These are phyloP conservation scores for Sporothrix protearum DNA, from an alignment of 2,329 filamentous ascomycete species.

Conservation along the genomic window DNA sequence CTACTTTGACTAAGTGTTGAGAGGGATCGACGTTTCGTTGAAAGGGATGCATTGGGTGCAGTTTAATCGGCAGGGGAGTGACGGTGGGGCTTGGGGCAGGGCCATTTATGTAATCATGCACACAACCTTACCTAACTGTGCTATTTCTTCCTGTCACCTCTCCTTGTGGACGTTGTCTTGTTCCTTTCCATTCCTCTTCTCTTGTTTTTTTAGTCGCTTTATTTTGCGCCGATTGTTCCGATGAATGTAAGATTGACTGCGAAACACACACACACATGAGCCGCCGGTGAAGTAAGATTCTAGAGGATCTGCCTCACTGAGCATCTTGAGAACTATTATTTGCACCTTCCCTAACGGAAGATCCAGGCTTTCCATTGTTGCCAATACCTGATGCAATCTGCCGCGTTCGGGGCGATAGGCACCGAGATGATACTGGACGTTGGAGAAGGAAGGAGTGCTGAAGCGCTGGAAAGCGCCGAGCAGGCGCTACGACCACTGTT, in stretches of 20 bases:
- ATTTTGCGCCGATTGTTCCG: not conserved
- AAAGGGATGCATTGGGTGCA: not conserved
- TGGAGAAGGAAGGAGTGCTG: not conserved
- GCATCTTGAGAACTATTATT: not conserved
- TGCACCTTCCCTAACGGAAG: not conserved
- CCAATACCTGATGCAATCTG: not conserved
- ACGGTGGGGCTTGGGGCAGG: not conserved
- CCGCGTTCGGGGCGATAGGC: slow-evolving; percentile 13
- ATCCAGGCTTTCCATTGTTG: not conserved
- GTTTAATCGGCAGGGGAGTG: not conserved
- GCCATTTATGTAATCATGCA: slow-evolving; percentile 2
- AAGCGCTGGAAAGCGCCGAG: not conserved
- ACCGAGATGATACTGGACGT: not conserved
- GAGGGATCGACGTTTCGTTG: not conserved
- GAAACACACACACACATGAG: not conserved
- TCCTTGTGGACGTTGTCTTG: not conserved
- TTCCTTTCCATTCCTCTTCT: not conserved
- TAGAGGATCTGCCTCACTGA: not conserved
- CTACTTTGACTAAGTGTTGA: slow-evolving; percentile 61
- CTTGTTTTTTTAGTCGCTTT: not conserved
- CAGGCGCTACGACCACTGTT: not conserved
- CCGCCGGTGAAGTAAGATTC: not conserved
- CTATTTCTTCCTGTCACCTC: slow-evolving; percentile 10
- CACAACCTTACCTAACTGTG: not conserved
- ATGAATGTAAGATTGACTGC: slow-evolving; percentile 15